These are phyloP conservation scores for Colletotrichum plurivorum DNA, from an alignment of 2,329 filamentous ascomycete species.

Conservation along the genomic window DNA sequence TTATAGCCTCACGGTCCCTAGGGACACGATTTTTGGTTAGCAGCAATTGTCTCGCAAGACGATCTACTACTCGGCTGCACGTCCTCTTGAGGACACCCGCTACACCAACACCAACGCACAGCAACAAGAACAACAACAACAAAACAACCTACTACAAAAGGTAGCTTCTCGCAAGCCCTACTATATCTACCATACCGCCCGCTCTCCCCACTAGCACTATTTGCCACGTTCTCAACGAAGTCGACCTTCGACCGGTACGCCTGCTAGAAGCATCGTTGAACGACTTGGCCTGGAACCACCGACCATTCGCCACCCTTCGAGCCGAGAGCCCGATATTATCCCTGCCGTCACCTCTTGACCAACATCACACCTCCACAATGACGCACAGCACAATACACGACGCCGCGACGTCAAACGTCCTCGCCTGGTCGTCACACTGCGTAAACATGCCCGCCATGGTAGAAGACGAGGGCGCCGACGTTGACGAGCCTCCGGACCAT, in stretches of 20 bases:
- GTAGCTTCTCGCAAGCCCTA: conserved; percentile 18
- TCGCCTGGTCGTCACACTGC: conserved; percentile 61
- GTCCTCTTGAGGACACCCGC: conserved; percentile 31
- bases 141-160: conserved; percentile 4
- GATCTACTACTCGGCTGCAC: conserved; percentile 25
- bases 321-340: conserved; percentile 27
- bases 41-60: conserved; percentile 35
- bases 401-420: conserved; percentile 56
- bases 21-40: conserved; percentile 53
- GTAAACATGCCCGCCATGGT: conserved; percentile 58
- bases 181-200: background rate
- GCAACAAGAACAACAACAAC: conserved; percentile 10
- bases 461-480: conserved; percentile 79
- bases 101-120: conserved; percentile 13
- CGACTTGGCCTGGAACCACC: conserved; percentile 35
- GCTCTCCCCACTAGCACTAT: background rate
- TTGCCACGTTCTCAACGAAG: conserved; percentile 16
- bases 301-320: conserved; percentile 29
- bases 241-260: conserved; percentile 33
- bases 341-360: conserved; percentile 12
- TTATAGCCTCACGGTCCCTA: conserved; percentile 61
- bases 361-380: conserved; percentile 47
- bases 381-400: conserved; percentile 54
- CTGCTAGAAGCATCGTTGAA: conserved; percentile 39
- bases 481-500: conserved; percentile 90